phyloP scores from a whole-genome alignment of 108 stramenopile species.

The Skeletonema grethae region DNA sequence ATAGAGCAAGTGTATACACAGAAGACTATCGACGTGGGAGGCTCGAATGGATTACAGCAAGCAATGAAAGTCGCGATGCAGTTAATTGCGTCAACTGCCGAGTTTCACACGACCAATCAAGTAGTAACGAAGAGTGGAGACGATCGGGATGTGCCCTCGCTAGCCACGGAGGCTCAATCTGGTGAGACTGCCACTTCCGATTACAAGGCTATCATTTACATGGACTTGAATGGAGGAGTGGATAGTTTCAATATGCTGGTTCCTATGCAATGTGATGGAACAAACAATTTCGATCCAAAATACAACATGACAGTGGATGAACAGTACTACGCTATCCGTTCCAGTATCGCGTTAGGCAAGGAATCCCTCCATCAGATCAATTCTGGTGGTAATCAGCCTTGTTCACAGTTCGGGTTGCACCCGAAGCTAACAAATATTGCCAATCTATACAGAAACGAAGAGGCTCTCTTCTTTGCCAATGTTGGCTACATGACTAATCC shows the following conservation, averaged over 20 bases:
- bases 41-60: too few relatives aligned
- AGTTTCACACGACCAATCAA: slow-evolving; percentile 65
- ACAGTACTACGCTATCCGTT: slow-evolving; percentile 43
- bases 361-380: slow-evolving; percentile 24
- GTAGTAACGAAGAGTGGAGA: slow-evolving; percentile 32
- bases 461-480: slow-evolving; percentile 52
- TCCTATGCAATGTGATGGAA: slow-evolving; percentile 25
- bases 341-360: slow-evolving; percentile 31
- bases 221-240: slow-evolving; percentile 57
- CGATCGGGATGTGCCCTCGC: background rate
- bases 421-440: slow-evolving; percentile 25
- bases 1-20: slow-evolving; percentile 25
- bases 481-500: slow-evolving; percentile 49
- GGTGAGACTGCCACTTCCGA: slow-evolving; percentile 13
- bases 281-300: background rate
- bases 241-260: slow-evolving; percentile 68
- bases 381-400: slow-evolving; percentile 44
- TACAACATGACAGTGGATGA: slow-evolving; percentile 42
- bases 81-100: slow-evolving; percentile 50
- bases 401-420: slow-evolving; percentile 51
- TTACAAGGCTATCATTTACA: slow-evolving; percentile 70
- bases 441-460: slow-evolving; percentile 44
- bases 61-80: slow-evolving; percentile 31
- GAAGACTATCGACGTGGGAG: slow-evolving; percentile 4
- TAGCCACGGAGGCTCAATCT: background rate